phyloP scores from a whole-genome alignment of 2,329 filamentous ascomycete genomes.

The Botrytis hyacinthi region DNA sequence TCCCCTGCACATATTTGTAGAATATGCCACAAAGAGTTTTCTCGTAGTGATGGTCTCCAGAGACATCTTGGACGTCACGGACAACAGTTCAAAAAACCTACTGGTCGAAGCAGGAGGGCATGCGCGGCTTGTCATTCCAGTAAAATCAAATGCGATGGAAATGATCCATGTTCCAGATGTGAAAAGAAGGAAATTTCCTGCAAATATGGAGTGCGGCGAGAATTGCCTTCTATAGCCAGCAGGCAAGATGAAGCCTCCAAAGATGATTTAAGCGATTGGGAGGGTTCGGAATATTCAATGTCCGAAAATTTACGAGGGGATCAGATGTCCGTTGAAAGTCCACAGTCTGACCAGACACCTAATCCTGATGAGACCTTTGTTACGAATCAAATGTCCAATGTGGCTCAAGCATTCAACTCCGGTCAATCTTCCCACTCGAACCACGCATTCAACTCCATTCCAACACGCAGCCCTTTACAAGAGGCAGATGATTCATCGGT shows the following conservation, averaged over 20 bases:
- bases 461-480: background rate
- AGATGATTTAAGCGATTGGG: background rate
- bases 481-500: too few relatives aligned
- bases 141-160: constrained; percentile 48
- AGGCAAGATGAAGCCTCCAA: background rate
- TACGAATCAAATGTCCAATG: background rate
- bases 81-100: constrained; percentile 29
- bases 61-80: constrained; percentile 34
- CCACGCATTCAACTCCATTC: background rate
- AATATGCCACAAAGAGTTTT: constrained; percentile 32
- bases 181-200: constrained; percentile 43
- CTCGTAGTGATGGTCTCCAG: constrained; percentile 35
- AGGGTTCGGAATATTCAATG: background rate
- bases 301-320: background rate
- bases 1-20: constrained; percentile 24
- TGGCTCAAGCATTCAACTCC: background rate
- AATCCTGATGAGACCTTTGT: background rate
- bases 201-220: constrained; percentile 35
- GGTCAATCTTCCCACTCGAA: too few relatives aligned
- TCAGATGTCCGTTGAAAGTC: background rate
- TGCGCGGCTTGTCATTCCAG: constrained; percentile 47
- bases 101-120: constrained; percentile 41
- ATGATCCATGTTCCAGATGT: constrained; percentile 43
- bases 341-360: background rate
- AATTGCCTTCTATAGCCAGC: background rate